Evolutionary conservation across 139 green algal species (phyloP), one percentile per base, ranked within the genome.

Genomic region (Pseudopediastrum boryanum): DNA sequence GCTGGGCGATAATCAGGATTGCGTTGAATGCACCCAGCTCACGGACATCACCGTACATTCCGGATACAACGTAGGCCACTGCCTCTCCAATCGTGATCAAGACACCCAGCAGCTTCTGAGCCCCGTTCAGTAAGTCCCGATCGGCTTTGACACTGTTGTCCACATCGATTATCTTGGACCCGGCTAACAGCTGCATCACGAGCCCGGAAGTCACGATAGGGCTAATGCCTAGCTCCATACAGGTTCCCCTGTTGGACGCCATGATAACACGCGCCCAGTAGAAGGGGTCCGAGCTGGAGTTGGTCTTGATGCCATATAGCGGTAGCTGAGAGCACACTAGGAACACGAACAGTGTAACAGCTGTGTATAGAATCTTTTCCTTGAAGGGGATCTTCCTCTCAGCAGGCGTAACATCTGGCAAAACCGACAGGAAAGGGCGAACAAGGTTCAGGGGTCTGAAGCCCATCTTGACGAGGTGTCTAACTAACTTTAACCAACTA

Each of bases 221-320:
- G 27, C 85, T 93, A 83, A 98, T 99, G 36, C 96, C 96, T 27
- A 99, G 90, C 88, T 99, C 96, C 96, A 99, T 99, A 78, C 93
- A 96, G 2, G 96, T 99, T 4, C 96, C 96, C 12, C 96, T 83
- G 85, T 97, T 98, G 48, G 90, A 97, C 12, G 96, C 96, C 92
- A 99, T 97, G 85, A 99, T 99, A 9, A 98, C 94, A 50, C 96
- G 94, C 29, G 93, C 92, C 95, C 96, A 99, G 83, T 99, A 99
- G 85, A 99, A 97, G 8, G 96, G 96, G 85, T 99, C 96, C 16
- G 91, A 91, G 54, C 92, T 64, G 23, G 83, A 84, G 79, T 92
- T 93, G 46, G 91, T 93, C 61, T 97, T 91, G 79, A 99, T 98
- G 71, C 96, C 96, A 88, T 99, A 99, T 2, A 99, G 91, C 19